A percentile compares a stretch with the other conserved stretches of the same genome.
phyloP scores from a whole-genome alignment of 1,284 basidiomycete genomes.

The Cryptococcus amylolentus region DNA sequence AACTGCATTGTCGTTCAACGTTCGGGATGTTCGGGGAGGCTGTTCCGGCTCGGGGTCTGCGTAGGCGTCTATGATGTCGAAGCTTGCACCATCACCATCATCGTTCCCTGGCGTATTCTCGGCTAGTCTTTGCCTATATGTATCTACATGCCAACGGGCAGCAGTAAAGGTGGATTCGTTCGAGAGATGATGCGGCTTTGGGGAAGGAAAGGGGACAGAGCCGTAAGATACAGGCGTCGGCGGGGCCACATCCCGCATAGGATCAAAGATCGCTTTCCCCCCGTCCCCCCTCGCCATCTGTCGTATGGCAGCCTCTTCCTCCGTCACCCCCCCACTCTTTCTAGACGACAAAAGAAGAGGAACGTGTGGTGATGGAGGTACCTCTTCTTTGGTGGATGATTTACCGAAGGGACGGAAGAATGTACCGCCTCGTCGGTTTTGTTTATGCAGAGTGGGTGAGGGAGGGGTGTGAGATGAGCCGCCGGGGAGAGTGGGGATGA shows the following conservation, averaged over 20 bases:
- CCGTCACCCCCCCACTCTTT: neutral
- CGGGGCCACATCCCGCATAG: neutral
- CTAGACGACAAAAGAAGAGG: neutral
- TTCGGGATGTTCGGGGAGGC: too few species aligned
- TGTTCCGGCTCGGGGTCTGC: neutral
- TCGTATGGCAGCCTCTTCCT: neutral
- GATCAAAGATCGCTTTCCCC: neutral
- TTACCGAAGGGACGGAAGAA: neutral
- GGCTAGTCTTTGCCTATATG: neutral
- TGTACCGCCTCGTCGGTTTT: neutral
- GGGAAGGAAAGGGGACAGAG: neutral
- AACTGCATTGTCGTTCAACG: too few species aligned
- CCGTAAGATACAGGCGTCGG: neutral
- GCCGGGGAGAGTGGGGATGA: neutral
- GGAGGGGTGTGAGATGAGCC: neutral
- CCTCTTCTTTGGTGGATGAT: neutral
- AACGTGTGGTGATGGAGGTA: neutral
- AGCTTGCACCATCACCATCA: neutral
- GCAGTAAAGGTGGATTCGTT: too few species aligned
- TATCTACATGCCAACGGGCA: too few species aligned
- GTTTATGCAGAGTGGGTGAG: neutral
- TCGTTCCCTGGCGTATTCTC: neutral
- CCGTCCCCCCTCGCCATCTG: neutral
- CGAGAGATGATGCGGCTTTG: neutral
- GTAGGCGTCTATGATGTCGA: constrained; percentile 7